Evolutionary conservation across 2,329 filamentous ascomycete species (phyloP), one percentile per base, ranked within the genome.

Genomic region (Sporothrix brasiliensis): DNA sequence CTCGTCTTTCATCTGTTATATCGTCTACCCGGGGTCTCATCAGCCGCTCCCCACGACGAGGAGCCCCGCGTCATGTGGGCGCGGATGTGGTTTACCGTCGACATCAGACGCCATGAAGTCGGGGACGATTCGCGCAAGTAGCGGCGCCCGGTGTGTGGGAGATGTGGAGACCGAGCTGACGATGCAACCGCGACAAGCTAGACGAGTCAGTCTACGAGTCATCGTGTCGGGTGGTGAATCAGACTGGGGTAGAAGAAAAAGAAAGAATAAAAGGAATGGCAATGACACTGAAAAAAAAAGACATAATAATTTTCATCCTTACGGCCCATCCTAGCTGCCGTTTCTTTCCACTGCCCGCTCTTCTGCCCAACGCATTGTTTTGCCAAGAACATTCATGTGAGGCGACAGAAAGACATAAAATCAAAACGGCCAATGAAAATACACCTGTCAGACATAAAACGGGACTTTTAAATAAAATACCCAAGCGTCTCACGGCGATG

Each of bases 151-250:
- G 54, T 30, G 54, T 58, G 54, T 58, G 53, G 53, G 34, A 60
- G 56, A 41, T 60, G 56, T 34, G 56, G 56, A 30, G 56, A 60
- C 41, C 5, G 14, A 10, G 13, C 53, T 34, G 7, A 27, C 24
- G 53, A 27, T 30, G 27, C 21, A 9, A 21, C n/a, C n/a, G 19
- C n/a, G 21, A 21, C 50, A n/a, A 11, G 50, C 34, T 60, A 60
- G 56, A 60, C 56, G 56, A 60, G 56, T 60, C 56, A 60, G 56
- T 39, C 34, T 19, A 41, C 56, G 56, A 60, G 56, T 60, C 56
- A 60, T 60, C 56, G 21, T 10, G 11, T 34, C 34, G 56, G 19
- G 21, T 11, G 41, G 19, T 60, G 56, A 60, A 41, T 60, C 56
- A 60, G 56, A 60, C 56, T 4, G n/a, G 19, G n/a, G 34, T 34